A percentile compares a stretch with the other conserved stretches of the same genome.
These are phyloP conservation scores for Hanseniaspora gamundiae DNA, from an alignment of 1,139 yeast genomes.

Conservation along the genomic window DNA sequence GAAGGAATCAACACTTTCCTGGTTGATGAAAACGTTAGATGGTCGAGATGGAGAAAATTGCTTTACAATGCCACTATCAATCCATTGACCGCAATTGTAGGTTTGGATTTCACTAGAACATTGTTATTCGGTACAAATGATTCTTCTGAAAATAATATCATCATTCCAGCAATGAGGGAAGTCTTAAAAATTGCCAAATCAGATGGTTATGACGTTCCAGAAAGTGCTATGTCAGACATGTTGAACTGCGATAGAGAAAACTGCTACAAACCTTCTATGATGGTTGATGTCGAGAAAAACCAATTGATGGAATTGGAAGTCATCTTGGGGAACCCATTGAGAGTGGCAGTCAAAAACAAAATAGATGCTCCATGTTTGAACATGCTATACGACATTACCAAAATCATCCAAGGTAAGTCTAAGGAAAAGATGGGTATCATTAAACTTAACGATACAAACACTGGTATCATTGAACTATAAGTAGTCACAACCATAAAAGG, in stretches of 20 bases:
- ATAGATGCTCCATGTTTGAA: constrained; percentile 36
- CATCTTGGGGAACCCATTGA: constrained; percentile 41
- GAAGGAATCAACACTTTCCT: constrained; percentile 25
- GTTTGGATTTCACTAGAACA: constrained; percentile 23
- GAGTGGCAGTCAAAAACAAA: constrained; percentile 32
- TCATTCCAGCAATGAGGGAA: constrained; percentile 39
- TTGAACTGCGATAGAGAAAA: constrained; percentile 42
- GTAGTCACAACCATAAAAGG: too few species aligned
- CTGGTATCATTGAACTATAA: constrained; percentile 5
- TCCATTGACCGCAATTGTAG: constrained; percentile 38
- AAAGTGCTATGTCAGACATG: constrained; percentile 27
- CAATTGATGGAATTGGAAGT: constrained; percentile 45
- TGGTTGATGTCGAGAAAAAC: constrained; percentile 38
- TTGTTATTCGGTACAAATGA: constrained; percentile 5
- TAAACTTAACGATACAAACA: constrained; percentile 16
- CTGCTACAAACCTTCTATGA: constrained; percentile 45
- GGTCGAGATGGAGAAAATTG: constrained; percentile 41
- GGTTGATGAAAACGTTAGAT: constrained; percentile 31
- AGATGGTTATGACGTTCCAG: constrained; percentile 37
- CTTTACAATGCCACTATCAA: constrained; percentile 44
- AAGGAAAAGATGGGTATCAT: constrained; percentile 23
- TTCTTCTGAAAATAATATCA: constrained; percentile 5
- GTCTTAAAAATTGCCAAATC: constrained; percentile 38
- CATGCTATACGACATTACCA: constrained; percentile 29
- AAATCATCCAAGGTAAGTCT: constrained; percentile 28